phyloP scores from a whole-genome alignment of 176 grass and related monocot species.

The Raddia guianensis region DNA sequence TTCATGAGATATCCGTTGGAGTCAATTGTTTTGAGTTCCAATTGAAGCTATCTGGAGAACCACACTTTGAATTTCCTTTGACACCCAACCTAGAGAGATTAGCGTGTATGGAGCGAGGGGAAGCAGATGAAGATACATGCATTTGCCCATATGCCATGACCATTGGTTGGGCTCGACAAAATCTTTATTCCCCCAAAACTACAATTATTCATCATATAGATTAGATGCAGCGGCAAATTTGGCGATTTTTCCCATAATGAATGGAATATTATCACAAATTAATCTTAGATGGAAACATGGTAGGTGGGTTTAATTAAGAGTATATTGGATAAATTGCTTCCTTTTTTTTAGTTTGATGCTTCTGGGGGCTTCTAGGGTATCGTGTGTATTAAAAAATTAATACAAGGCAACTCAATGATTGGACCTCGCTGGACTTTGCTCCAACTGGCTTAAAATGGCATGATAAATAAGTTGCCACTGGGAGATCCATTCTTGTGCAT shows the following conservation, averaged over 20 bases:
- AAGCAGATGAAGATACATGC: background rate
- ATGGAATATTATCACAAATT: background rate
- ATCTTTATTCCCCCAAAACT: background rate
- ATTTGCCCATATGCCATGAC: background rate
- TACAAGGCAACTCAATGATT: background rate
- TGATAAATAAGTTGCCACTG: background rate
- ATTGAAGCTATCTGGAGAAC: background rate
- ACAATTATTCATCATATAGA: background rate
- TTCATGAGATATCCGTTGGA: background rate
- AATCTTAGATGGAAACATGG: background rate
- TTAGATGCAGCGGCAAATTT: background rate
- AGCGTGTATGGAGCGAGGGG: background rate
- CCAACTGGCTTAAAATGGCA: background rate
- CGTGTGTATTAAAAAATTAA: background rate
- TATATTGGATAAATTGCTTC: background rate
- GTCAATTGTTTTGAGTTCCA: background rate
- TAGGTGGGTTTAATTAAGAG: background rate
- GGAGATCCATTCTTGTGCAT: background rate
- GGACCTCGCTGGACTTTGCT: background rate
- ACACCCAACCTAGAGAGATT: background rate
- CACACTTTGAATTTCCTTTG: background rate
- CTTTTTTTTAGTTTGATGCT: background rate
- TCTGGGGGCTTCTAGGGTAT: background rate
- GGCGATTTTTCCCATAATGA: background rate
- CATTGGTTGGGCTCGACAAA: background rate